Conservation (phyloP, 306 rosid genomes). For the Quercus cerris region DNA sequence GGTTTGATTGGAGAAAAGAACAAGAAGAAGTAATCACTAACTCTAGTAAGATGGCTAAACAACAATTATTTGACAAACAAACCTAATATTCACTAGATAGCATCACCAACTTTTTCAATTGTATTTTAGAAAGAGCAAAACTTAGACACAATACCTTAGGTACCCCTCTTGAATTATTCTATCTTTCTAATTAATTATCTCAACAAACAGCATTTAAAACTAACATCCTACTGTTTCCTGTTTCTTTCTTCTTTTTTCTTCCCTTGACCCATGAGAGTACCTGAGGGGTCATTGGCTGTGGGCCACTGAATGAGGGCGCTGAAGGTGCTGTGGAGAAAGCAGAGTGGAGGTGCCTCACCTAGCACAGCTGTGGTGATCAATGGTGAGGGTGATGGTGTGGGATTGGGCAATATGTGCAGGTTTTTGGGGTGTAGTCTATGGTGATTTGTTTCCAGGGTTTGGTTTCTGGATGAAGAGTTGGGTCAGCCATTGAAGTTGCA, state of each 20-base stretch:
- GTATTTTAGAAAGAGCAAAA: neutral
- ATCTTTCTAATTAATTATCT: too few species aligned
- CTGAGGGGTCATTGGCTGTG: neutral
- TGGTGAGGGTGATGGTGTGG: slow-evolving; percentile 54
- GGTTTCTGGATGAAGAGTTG: slow-evolving; percentile 37
- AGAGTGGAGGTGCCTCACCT: slow-evolving; percentile 50
- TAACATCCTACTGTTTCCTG: too few species aligned
- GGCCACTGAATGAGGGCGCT: slow-evolving; percentile 44
- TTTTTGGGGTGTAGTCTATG: slow-evolving; percentile 59
- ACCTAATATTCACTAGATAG: neutral
- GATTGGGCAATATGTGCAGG: slow-evolving; percentile 51
- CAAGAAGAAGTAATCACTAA: neutral
- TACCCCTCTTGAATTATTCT: too few species aligned
- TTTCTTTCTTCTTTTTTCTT: too few species aligned
- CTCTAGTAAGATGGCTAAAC: neutral
- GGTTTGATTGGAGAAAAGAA: neutral
- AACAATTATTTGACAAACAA: neutral
- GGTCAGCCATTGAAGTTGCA: slow-evolving; percentile 31
- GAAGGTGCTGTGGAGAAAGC: slow-evolving; percentile 51
- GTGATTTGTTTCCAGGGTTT: slow-evolving; percentile 44
- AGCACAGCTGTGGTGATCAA: slow-evolving; percentile 60
- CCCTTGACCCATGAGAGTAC: too few species aligned
- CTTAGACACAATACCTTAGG: too few species aligned
- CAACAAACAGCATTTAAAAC: too few species aligned
- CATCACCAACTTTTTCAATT: neutral